Evolutionary conservation across 169 alveolate species (phyloP).

Genomic region (Cryptosporidium tyzzeri): DNA sequence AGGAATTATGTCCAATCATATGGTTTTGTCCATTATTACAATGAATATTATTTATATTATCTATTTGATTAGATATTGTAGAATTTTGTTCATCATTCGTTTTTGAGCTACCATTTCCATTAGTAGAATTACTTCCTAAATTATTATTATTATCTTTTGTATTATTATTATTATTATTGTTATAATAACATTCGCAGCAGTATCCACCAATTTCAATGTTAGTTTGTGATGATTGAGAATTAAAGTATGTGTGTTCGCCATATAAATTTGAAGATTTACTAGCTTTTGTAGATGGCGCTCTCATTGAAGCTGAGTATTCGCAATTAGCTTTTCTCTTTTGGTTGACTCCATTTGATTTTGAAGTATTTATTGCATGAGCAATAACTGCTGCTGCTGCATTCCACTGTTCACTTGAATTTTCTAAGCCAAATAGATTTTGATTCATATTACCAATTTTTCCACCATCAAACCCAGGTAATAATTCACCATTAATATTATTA

Average conservation of each 20-base stretch:
- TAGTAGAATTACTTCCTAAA: background rate
- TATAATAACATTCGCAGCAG: slow-evolving; percentile 42
- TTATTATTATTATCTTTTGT: background rate
- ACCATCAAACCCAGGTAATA: slow-evolving; percentile 16
- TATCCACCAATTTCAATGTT: slow-evolving; percentile 32
- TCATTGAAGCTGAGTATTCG: slow-evolving; percentile 43
- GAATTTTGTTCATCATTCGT: slow-evolving; percentile 24
- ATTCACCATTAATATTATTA: slow-evolving; percentile 25
- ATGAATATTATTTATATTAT: slow-evolving; percentile 26
- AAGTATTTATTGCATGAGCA: slow-evolving; percentile 70
- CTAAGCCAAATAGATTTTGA: slow-evolving; percentile 31
- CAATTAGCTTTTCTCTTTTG: slow-evolving; percentile 67
- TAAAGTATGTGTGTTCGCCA: slow-evolving; percentile 21
- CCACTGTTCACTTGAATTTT: slow-evolving; percentile 72
- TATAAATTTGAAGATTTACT: slow-evolving; percentile 41
- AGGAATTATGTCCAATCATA: background rate
- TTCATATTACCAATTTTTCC: slow-evolving; percentile 7
- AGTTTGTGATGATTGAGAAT: slow-evolving; percentile 28
- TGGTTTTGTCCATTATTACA: slow-evolving; percentile 4
- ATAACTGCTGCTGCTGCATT: slow-evolving; percentile 71
- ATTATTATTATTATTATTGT: background rate
- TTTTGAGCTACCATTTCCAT: background rate
- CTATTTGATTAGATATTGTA: slow-evolving; percentile 13
- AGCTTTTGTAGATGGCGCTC: slow-evolving; percentile 56
- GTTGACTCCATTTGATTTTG: slow-evolving; percentile 35